phyloP scores from a whole-genome alignment of 176 grass and related monocot genomes.

The Poa annua region DNA sequence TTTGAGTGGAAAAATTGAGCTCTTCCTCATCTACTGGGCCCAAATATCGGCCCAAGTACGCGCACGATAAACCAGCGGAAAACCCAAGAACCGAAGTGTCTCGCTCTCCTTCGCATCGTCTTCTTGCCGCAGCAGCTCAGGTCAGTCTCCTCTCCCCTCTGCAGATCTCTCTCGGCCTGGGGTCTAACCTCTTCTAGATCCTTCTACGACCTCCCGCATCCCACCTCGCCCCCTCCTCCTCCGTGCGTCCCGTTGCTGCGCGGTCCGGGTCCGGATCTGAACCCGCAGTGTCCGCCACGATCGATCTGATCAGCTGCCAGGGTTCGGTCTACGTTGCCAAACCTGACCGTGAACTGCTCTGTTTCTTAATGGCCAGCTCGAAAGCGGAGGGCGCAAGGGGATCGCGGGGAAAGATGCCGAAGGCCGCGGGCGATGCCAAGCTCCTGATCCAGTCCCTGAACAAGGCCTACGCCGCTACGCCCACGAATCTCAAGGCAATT shows the following conservation, averaged over 20 bases:
- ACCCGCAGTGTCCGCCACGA: no score
- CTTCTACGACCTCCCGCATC: not conserved
- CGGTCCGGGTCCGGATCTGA: not conserved
- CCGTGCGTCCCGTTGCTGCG: not conserved
- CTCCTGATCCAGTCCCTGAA: conserved; percentile 68
- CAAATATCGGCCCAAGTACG: not conserved
- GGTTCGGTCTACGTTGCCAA: no score
- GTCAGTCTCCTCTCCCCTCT: not conserved
- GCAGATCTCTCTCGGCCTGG: not conserved
- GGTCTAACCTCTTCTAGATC: not conserved
- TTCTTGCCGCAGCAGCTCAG: not conserved
- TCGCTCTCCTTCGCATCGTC: not conserved
- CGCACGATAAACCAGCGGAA: not conserved
- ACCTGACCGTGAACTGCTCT: not conserved
- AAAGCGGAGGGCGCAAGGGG: not conserved
- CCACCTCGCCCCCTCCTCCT: not conserved
- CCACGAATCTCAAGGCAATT: conserved; percentile 70
- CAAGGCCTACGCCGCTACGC: conserved; percentile 73
- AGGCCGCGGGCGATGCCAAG: conserved; percentile 53
- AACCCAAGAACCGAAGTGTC: no score
- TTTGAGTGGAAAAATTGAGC: no score
- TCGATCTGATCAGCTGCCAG: not conserved
- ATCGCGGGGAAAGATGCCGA: conserved; percentile 54
- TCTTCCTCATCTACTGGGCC: not conserved
- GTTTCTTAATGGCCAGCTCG: not conserved